Evolutionary conservation across 164 flowering plant genomes (phyloP).

Genomic region (Kalanchoe fedtschenkoi): DNA sequence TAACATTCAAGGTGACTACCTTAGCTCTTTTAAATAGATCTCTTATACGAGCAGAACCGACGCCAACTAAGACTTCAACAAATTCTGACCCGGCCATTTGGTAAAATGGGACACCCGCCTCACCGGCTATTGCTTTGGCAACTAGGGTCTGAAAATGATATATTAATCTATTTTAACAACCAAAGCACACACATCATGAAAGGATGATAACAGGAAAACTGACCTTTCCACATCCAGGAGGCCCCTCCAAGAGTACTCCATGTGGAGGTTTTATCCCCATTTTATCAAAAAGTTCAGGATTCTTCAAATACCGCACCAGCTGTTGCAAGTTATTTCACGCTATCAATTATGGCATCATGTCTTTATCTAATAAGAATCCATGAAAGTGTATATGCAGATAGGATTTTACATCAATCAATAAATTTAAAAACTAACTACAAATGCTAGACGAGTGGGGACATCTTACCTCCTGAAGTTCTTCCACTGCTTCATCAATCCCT

Average conservation of each 20-base stretch:
- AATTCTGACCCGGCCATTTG: constrained; percentile 99
- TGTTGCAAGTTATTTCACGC: neutral
- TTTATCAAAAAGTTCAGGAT: constrained; percentile 87
- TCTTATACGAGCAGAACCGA: constrained; percentile 95
- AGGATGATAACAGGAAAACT: constrained; percentile 11
- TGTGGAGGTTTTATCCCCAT: constrained; percentile 98
- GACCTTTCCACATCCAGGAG: constrained; percentile 99
- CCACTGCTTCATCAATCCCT: constrained; percentile 96
- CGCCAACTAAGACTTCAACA: constrained; percentile 96
- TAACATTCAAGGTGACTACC: constrained; percentile 24
- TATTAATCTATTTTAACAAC: neutral
- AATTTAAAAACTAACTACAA: neutral
- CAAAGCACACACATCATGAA: constrained; percentile 1
- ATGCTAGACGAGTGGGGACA: neutral
- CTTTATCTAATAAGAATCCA: neutral
- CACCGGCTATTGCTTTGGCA: constrained; percentile 98
- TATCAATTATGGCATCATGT: neutral
- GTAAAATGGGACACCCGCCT: constrained; percentile 98
- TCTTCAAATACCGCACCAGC: constrained; percentile 87
- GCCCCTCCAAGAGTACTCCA: constrained; percentile 96
- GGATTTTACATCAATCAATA: neutral
- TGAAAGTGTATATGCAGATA: neutral
- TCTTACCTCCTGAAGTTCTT: constrained; percentile 88
- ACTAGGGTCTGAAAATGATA: constrained; percentile 65
- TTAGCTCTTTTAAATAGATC: constrained; percentile 93